Conservation (phyloP, 495 filamentous ascomycete genomes). For the Bacidia rubella region DNA sequence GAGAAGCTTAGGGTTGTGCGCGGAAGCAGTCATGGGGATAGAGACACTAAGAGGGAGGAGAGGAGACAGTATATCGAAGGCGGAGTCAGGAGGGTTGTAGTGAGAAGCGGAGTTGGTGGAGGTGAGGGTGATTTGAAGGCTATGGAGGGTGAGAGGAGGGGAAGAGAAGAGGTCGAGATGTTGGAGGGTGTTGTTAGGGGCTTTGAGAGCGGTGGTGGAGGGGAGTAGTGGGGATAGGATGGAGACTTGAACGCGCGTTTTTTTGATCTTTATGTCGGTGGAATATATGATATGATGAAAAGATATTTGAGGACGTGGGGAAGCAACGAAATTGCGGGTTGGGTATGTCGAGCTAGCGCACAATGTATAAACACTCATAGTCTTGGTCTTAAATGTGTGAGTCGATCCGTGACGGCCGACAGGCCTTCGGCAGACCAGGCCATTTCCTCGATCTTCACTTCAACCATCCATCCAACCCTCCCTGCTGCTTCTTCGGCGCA, state of each 20-base stretch:
- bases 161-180: constrained; percentile 14
- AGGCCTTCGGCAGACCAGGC: no score
- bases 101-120: neutral
- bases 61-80: constrained; percentile 65
- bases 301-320: neutral
- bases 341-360: neutral
- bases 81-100: constrained; percentile 30
- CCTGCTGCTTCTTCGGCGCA: neutral
- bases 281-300: neutral
- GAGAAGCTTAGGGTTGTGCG: constrained; percentile 33
- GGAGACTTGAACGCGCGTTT: constrained; percentile 2
- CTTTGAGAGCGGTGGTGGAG: neutral
- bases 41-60: constrained; percentile 33
- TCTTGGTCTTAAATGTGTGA: no score
- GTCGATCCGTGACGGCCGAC: no score
- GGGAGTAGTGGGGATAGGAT: constrained; percentile 9
- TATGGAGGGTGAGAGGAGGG: constrained; percentile 7
- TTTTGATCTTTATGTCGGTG: no score
- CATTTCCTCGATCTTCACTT: neutral
- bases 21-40: constrained; percentile 23
- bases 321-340: neutral
- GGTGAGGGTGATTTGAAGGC: neutral
- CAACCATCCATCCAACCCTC: constrained; percentile 8
- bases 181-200: constrained; percentile 14
- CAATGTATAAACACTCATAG: neutral